Conservation (phyloP, 768 basidiomycete species). For the Kwoniella bestiolae region DNA sequence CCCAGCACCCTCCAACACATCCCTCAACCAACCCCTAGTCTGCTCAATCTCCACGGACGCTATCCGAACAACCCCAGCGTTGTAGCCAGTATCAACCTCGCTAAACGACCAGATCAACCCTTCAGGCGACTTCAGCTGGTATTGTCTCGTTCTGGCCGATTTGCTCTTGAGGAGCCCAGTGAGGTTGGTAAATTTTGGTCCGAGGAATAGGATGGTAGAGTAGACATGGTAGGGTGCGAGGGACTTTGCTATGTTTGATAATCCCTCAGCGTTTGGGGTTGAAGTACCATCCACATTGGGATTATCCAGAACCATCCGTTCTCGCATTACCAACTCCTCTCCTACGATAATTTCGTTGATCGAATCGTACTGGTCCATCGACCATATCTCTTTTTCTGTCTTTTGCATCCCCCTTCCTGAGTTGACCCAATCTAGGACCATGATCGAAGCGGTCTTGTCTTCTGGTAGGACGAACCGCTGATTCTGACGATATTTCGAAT, state of each 20-base stretch:
- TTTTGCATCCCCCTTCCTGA: slow-evolving; percentile 66
- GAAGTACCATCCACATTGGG: too few relatives aligned
- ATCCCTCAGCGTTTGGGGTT: background rate
- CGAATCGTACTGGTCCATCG: slow-evolving; percentile 80
- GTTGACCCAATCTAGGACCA: slow-evolving; percentile 89
- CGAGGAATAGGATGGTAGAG: slow-evolving; percentile 80
- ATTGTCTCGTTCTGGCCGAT: slow-evolving; percentile 68
- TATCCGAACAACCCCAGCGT: slow-evolving; percentile 69
- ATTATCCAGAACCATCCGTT: slow-evolving; percentile 76
- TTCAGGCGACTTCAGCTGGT: slow-evolving; percentile 64
- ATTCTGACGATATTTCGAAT: slow-evolving; percentile 78
- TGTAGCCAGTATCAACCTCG: slow-evolving; percentile 59
- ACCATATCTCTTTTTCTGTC: slow-evolving; percentile 74
- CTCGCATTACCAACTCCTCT: slow-evolving; percentile 71
- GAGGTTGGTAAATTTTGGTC: slow-evolving; percentile 65
- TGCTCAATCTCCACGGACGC: slow-evolving; percentile 77
- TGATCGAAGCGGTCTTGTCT: slow-evolving; percentile 64
- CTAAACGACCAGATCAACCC: slow-evolving; percentile 82
- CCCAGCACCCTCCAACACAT: slow-evolving; percentile 59
- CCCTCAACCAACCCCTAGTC: slow-evolving; percentile 72
- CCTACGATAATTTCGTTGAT: slow-evolving; percentile 78
- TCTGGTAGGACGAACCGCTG: slow-evolving; percentile 74
- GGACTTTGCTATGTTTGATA: slow-evolving; percentile 64
- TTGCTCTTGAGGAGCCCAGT: slow-evolving; percentile 62
- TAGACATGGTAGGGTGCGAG: slow-evolving; percentile 87